Evolutionary conservation across 176 grass and related monocot species (phyloP), one percentile per base, ranked within the genome.

Genomic region (Alopecurus myosuroides): DNA sequence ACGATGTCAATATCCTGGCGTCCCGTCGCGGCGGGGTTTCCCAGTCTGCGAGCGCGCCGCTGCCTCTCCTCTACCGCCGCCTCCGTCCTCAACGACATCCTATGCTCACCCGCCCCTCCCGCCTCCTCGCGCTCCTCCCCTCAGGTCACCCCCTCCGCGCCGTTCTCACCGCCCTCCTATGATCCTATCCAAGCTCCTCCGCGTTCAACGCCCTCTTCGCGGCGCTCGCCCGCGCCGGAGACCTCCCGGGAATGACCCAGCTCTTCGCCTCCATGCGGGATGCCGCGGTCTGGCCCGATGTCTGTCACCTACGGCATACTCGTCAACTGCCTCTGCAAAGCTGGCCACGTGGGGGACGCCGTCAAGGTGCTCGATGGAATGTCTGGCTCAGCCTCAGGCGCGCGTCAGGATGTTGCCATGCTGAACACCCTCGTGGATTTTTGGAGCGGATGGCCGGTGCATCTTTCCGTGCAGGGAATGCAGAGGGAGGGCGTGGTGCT

Each of bases 311-410:
- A 77, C 23, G 78, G 83, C 50, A 95, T 98, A 57, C 89, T 95
- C 37, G 53, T 95, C 65, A 90, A 89, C n/a, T 20, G 20, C 3
- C 69, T 98, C 4, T 94, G 89, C 86, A 95, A 90, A 86, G 82
- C 84, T 13, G 73, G 62, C 30, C 87, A 82, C 30, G 40, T 95
- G 2, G 81, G 79, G 11, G 87, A 93, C 25, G 96, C 89, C 15
- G 88, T 92, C 25, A 89, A 70, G 77, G 35, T 98, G 89, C 81
- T 98, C 77, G 91, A 94, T 29, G 81, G 70, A 94, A 95, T 98
- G 96, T 80, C 89, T 2, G 28, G 18, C 1, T 63, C 85, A 25
- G 74, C 85, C 26, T 95, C 84, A 0, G 89, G 69, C 14, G 86
- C 90, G 18, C 52, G 44, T 20, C 81, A 81, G 2, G 86, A 91